These are phyloP conservation scores for Parathielavia hyrcaniae DNA, from an alignment of 495 filamentous ascomycete genomes.

Conservation along the genomic window DNA sequence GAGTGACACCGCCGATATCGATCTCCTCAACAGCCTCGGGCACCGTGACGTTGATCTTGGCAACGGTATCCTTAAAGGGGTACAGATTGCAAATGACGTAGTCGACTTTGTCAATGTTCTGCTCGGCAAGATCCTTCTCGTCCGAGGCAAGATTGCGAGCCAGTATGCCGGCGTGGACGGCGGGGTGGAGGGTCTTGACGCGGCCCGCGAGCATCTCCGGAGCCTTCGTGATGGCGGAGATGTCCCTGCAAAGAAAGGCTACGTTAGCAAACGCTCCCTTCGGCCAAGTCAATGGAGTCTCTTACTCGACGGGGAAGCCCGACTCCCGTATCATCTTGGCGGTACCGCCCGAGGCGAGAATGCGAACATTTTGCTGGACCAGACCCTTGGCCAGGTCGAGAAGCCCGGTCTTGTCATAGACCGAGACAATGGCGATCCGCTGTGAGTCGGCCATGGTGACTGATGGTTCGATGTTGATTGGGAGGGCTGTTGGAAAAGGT, in stretches of 20 bases:
- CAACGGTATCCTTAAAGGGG: slow-evolving; percentile 95
- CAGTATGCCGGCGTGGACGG: slow-evolving; percentile 88
- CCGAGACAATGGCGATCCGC: slow-evolving; percentile 81
- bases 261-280: slow-evolving; percentile 2
- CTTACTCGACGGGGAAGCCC: slow-evolving; percentile 86
- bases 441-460: slow-evolving; percentile 36
- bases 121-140: slow-evolving; percentile 91
- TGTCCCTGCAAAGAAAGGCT: slow-evolving; percentile 56
- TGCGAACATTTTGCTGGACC: slow-evolving; percentile 79
- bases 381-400: slow-evolving; percentile 94
- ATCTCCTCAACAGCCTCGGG: slow-evolving; percentile 96
- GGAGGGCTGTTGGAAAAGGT: slow-evolving; percentile 1
- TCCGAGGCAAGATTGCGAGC: slow-evolving; percentile 87
- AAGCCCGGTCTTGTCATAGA: slow-evolving; percentile 97
- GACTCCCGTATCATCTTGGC: slow-evolving; percentile 92
- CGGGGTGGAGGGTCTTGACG: slow-evolving; percentile 95
- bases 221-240: slow-evolving; percentile 95
- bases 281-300: background rate
- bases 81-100: slow-evolving; percentile 98
- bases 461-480: slow-evolving; percentile 10
- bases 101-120: slow-evolving; percentile 96
- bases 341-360: slow-evolving; percentile 90
- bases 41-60: slow-evolving; percentile 93
- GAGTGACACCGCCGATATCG: slow-evolving; percentile 94
- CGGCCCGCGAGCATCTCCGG: slow-evolving; percentile 95